phyloP scores from a whole-genome alignment of 768 basidiomycete genomes.

The Chalciporus chontae region DNA sequence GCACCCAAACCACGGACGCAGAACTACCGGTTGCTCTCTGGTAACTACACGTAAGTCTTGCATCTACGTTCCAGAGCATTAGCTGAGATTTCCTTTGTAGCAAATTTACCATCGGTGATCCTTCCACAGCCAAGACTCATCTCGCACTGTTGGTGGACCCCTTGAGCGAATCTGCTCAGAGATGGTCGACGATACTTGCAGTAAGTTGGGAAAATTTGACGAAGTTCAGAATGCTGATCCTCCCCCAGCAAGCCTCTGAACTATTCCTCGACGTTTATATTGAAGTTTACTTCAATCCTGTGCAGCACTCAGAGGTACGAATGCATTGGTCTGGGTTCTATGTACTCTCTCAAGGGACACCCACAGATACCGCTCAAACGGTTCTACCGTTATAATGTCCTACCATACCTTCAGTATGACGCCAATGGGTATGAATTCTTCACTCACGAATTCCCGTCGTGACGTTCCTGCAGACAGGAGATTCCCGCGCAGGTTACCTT shows the following conservation, averaged over 20 bases:
- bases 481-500: slow-evolving; percentile 59
- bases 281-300: slow-evolving; percentile 79
- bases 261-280: slow-evolving; percentile 63
- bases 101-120: slow-evolving; percentile 66
- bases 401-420: slow-evolving; percentile 58
- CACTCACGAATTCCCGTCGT: background rate
- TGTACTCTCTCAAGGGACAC: background rate
- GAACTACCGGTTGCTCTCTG: slow-evolving; percentile 57
- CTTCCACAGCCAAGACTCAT: slow-evolving; percentile 61
- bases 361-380: slow-evolving; percentile 81
- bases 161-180: slow-evolving; percentile 78
- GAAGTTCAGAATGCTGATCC: background rate
- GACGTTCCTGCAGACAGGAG: slow-evolving; percentile 46
- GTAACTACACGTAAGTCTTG: slow-evolving; percentile 59
- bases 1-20: slow-evolving; percentile 55
- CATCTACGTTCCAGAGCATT: background rate
- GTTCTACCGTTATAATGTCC: slow-evolving; percentile 83
- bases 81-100: slow-evolving; percentile 35
- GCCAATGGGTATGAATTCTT: slow-evolving; percentile 51
- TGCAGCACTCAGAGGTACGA: slow-evolving; percentile 61
- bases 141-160: slow-evolving; percentile 81
- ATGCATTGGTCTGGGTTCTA: background rate
- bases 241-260: slow-evolving; percentile 23
- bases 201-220: slow-evolving; percentile 37
- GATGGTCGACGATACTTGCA: slow-evolving; percentile 77